A percentile compares a stretch with the other conserved stretches of the same genome.
phyloP scores from a whole-genome alignment of 23 red algal species.

The Gracilaria gracilis region DNA sequence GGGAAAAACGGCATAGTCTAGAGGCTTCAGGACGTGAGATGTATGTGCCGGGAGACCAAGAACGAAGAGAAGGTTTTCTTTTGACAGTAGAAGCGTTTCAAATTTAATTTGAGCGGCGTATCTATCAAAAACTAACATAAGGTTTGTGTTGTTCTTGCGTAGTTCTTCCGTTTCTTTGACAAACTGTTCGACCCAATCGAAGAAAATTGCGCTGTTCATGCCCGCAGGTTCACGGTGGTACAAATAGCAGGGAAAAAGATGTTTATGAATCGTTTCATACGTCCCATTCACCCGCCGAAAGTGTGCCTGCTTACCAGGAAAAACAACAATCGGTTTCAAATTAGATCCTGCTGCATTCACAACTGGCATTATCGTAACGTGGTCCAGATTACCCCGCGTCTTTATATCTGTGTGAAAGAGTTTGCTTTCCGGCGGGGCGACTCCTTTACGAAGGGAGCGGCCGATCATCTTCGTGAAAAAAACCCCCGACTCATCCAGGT shows the following conservation, averaged over 20 bases:
- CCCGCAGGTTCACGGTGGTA: neutral
- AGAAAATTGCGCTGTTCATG: neutral
- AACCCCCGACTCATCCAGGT: neutral
- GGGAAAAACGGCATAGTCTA: conserved; percentile 5
- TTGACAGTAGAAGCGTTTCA: neutral
- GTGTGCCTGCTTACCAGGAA: neutral
- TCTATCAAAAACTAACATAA: neutral
- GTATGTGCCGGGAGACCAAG: neutral
- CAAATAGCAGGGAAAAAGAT: neutral
- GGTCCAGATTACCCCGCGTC: neutral
- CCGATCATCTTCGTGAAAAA: neutral
- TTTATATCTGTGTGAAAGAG: neutral
- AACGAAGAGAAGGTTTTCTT: neutral
- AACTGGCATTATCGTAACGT: neutral
- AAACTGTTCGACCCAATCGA: neutral
- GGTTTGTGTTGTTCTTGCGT: neutral
- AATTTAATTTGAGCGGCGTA: neutral
- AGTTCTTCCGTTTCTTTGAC: neutral
- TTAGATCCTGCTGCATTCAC: neutral
- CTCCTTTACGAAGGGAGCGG: neutral
- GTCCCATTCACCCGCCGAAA: neutral
- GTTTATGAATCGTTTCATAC: neutral
- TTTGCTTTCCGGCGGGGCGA: neutral
- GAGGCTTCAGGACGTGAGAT: neutral
- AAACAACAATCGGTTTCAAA: neutral